These are phyloP conservation scores for Quercus glauca DNA, from an alignment of 306 rosid species.

Conservation along the genomic window DNA sequence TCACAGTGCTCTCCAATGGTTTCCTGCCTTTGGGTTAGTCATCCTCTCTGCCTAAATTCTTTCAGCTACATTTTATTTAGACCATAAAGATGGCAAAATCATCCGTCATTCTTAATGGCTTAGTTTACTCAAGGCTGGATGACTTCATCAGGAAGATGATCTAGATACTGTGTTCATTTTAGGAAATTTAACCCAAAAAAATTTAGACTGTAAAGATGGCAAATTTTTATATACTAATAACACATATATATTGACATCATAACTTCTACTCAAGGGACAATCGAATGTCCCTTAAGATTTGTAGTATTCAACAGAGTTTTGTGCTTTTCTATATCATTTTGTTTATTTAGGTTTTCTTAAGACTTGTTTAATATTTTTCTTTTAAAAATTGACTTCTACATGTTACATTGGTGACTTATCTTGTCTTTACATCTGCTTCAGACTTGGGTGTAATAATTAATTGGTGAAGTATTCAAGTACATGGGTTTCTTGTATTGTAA, in stretches of 20 bases:
- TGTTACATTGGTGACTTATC: background rate
- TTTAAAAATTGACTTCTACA: background rate
- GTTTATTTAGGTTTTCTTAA: background rate
- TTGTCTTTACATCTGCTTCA: background rate
- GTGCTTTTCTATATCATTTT: background rate
- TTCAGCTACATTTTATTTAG: background rate
- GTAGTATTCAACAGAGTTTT: background rate
- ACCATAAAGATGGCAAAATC: background rate
- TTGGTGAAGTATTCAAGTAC: background rate
- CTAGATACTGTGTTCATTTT: background rate
- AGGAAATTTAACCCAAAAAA: too few species aligned
- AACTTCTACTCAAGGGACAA: background rate
- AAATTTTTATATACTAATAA: background rate
- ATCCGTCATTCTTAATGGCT: background rate
- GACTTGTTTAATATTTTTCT: background rate
- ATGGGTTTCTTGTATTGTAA: background rate
- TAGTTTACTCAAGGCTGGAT: background rate
- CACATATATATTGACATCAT: background rate
- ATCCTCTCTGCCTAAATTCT: slow-evolving; percentile 6
- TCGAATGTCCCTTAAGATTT: background rate
- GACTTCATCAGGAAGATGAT: background rate
- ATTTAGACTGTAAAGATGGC: too few species aligned
- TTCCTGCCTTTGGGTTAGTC: slow-evolving; percentile 83
- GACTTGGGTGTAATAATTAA: background rate
- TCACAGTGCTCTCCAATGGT: slow-evolving; percentile 92